Evolutionary conservation across 768 basidiomycete genomes (phyloP).

Genomic region (Mycena olivaceomarginata): DNA sequence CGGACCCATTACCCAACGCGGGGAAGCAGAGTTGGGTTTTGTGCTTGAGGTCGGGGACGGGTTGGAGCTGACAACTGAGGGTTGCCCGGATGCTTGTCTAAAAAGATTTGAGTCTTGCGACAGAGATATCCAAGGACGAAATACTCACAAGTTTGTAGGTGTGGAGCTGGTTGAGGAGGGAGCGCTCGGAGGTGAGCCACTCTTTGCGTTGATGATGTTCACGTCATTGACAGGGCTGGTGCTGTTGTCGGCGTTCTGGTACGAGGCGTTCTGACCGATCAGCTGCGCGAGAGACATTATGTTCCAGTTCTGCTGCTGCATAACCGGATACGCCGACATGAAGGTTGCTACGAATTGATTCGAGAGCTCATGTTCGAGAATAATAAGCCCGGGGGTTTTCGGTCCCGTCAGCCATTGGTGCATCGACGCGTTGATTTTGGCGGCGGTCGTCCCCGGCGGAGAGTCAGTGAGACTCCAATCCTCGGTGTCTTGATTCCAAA

Average conservation of each 20-base stretch:
- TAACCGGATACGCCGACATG: slow-evolving; percentile 76
- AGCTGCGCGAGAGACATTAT: slow-evolving; percentile 72
- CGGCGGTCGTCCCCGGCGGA: slow-evolving; percentile 65
- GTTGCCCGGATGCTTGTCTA: not conserved
- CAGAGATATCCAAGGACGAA: not conserved
- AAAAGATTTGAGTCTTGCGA: not conserved
- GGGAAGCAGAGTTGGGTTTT: not conserved
- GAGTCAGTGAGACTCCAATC: slow-evolving; percentile 81
- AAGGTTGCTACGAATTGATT: slow-evolving; percentile 79
- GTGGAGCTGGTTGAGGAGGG: not conserved
- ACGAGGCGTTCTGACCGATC: slow-evolving; percentile 61
- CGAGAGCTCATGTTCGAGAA: slow-evolving; percentile 90
- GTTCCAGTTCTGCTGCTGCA: slow-evolving; percentile 84
- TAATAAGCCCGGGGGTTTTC: slow-evolving; percentile 86
- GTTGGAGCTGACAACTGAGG: not conserved
- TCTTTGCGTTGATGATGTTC: slow-evolving; percentile 16
- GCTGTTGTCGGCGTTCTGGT: slow-evolving; percentile 66
- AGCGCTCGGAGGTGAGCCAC: not conserved
- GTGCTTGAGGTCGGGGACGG: not conserved
- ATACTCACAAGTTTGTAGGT: not conserved
- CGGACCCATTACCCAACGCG: not conserved
- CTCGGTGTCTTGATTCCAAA: slow-evolving; percentile 92
- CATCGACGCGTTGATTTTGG: slow-evolving; percentile 70
- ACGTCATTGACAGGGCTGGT: slow-evolving; percentile 13
- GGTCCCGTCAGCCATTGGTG: slow-evolving; percentile 75